Conservation (phyloP, 306 rosid species). For the Inga laurina region DNA sequence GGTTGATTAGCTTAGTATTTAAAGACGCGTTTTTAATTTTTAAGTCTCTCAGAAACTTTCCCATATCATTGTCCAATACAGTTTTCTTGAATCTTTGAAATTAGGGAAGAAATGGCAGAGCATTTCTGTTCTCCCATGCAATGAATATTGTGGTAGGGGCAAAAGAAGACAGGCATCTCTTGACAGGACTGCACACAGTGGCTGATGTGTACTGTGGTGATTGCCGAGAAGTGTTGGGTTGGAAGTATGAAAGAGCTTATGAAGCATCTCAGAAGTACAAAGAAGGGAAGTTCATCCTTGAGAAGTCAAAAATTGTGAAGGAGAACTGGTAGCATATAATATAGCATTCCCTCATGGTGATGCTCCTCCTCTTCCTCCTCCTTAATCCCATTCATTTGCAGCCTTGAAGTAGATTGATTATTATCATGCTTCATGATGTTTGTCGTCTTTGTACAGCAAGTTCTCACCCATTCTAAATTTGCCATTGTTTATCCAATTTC, state of each 20-base stretch:
- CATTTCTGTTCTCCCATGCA: constrained; percentile 94
- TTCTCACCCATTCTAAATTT: constrained; percentile 42
- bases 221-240: constrained; percentile 88
- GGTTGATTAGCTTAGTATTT: background rate
- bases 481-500: constrained; percentile 54
- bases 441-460: constrained; percentile 55
- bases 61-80: constrained; percentile 30
- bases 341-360: constrained; percentile 35
- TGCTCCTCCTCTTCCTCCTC: background rate
- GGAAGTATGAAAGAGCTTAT: constrained; percentile 93
- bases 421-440: constrained; percentile 40
- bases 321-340: constrained; percentile 76
- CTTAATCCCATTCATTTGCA: constrained; percentile 39
- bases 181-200: constrained; percentile 97
- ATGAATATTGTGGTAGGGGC: constrained; percentile 84
- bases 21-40: constrained; percentile 17
- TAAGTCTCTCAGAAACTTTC: background rate
- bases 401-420: constrained; percentile 41
- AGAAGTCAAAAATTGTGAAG: constrained; percentile 88
- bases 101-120: constrained; percentile 94
- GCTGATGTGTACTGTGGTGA: constrained; percentile 84
- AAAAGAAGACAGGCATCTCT: constrained; percentile 86
- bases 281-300: constrained; percentile 96
- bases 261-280: constrained; percentile 95
- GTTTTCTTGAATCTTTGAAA: constrained; percentile 29